These are phyloP conservation scores for Kodamaea kaohsiungensis DNA, from an alignment of 805 yeast genomes.

Conservation along the genomic window DNA sequence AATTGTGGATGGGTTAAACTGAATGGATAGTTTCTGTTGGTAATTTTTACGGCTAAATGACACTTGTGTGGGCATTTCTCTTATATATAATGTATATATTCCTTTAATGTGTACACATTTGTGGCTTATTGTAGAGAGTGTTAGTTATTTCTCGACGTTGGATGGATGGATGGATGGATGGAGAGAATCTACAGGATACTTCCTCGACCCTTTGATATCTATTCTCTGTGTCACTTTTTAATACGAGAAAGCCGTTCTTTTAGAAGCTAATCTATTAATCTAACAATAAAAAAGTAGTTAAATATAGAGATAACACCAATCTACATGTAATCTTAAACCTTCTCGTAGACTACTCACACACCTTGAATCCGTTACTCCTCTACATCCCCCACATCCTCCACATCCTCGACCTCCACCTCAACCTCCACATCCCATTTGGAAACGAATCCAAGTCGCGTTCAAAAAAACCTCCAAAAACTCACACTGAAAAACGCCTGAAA, in stretches of 20 bases:
- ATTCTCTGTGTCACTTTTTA: too few relatives aligned
- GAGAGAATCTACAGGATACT: too few relatives aligned
- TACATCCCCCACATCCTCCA: neutral
- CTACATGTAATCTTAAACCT: too few relatives aligned
- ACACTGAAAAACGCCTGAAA: constrained; percentile 4
- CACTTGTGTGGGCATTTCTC: neutral
- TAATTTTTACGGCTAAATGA: neutral
- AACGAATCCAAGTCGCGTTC: constrained; percentile 1
- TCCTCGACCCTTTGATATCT: too few relatives aligned
- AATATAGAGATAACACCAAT: too few relatives aligned
- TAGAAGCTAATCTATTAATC: too few relatives aligned
- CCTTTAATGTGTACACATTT: neutral
- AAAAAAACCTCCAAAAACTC: constrained; percentile 1
- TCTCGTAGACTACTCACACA: too few relatives aligned
- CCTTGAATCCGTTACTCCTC: too few relatives aligned
- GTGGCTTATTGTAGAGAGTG: neutral
- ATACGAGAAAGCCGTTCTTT: too few relatives aligned
- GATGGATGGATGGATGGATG: too few relatives aligned
- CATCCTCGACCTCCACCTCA: neutral
- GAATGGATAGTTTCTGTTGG: neutral
- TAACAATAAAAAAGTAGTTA: too few relatives aligned
- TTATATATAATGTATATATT: neutral
- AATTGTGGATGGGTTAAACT: constrained; percentile 13
- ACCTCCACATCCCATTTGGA: neutral
- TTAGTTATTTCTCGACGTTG: too few relatives aligned